Percentiles rank a stretch among this genome's conserved stretches.
Evolutionary conservation across 2,329 filamentous ascomycete genomes (phyloP).

Genomic region (Alternaria ethzedia): DNA sequence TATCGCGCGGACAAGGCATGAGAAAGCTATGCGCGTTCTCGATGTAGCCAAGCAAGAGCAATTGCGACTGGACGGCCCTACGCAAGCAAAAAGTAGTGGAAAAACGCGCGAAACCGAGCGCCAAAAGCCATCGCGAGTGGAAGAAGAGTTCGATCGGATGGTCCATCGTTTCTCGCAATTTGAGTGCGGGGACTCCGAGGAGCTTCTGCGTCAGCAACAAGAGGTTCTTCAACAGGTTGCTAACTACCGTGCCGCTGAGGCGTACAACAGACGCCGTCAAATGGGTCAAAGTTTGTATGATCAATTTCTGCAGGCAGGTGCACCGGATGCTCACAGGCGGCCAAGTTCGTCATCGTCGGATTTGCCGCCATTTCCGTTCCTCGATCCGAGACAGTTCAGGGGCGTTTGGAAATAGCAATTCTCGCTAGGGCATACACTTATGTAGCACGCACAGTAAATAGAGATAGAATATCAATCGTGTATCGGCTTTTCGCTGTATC

Average conservation of each 20-base stretch:
- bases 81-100: background rate
- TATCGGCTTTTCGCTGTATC: too few species aligned
- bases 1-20: background rate
- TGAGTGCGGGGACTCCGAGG: background rate
- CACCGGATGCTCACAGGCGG: background rate
- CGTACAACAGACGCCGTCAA: background rate
- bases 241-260: background rate
- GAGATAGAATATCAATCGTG: background rate
- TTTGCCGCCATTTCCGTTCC: background rate
- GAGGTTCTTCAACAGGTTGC: background rate
- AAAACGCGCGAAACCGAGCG: background rate
- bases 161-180: background rate
- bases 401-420: background rate
- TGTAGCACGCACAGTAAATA: background rate
- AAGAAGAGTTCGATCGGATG: background rate
- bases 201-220: background rate
- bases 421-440: background rate
- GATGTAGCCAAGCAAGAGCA: background rate
- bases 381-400: background rate
- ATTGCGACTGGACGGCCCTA: background rate
- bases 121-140: rapidly evolving
- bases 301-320: background rate
- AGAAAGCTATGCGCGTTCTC: background rate
- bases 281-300: background rate
- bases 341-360: background rate